phyloP scores from a whole-genome alignment of 345 rosid genomes.

The Angophora floribunda region DNA sequence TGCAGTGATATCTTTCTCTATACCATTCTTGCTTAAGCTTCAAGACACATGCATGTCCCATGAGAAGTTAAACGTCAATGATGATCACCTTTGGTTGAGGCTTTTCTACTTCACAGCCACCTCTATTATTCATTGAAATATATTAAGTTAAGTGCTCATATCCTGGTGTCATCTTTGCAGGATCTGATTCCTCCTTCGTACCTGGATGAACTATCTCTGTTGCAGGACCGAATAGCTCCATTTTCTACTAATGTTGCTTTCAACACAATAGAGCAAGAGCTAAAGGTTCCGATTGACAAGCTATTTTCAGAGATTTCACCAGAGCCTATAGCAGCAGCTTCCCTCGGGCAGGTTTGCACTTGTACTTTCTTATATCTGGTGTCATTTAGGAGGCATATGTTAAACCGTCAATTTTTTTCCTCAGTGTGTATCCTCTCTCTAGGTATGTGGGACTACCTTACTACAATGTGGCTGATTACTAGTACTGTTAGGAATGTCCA shows the following conservation, averaged over 20 bases:
- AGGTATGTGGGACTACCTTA: background rate
- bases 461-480: background rate
- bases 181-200: constrained; percentile 87
- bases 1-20: background rate
- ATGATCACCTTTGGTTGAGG: background rate
- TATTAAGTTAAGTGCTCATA: background rate
- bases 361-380: background rate
- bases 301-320: constrained; percentile 89
- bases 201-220: constrained; percentile 72
- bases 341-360: constrained; percentile 74
- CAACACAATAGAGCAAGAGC: constrained; percentile 64
- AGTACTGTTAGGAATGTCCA: background rate
- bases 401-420: background rate
- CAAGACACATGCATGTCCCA: background rate
- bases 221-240: constrained; percentile 92
- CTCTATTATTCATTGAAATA: background rate
- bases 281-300: constrained; percentile 55
- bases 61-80: background rate
- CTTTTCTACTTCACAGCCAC: background rate
- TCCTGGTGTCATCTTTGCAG: constrained; percentile 15
- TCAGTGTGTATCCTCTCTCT: background rate
- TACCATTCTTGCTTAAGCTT: background rate
- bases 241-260: constrained; percentile 82
- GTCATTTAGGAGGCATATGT: background rate
- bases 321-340: constrained; percentile 88